Evolutionary conservation across 78 protist genomes (phyloP).

Genomic region (Pigoraptor vietnamica): DNA sequence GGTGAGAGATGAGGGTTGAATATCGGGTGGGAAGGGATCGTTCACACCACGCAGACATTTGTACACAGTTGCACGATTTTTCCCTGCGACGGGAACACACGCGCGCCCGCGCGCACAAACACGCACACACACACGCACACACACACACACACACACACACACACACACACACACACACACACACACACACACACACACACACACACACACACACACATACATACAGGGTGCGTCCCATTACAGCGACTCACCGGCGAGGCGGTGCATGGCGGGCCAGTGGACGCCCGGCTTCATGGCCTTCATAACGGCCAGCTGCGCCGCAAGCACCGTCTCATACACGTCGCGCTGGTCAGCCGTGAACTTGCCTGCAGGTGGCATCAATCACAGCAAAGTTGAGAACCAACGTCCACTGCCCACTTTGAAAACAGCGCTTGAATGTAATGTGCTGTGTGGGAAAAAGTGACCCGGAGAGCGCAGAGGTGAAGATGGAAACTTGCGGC

Average conservation of each 20-base stretch:
- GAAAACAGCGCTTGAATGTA: neutral
- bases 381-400: neutral
- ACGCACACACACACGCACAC: no score
- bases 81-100: no score
- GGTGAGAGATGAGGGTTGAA: neutral
- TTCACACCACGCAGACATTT: no score
- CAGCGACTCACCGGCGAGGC: slow-evolving; percentile 5
- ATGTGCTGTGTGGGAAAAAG: neutral
- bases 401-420: no score
- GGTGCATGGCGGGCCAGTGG: slow-evolving; percentile 66
- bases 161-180: no score
- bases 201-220: neutral
- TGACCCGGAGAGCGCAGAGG: neutral
- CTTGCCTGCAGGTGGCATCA: slow-evolving; percentile 30
- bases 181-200: neutral
- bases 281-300: slow-evolving; percentile 66
- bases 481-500: no score
- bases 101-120: no score
- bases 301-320: slow-evolving; percentile 18
- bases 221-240: neutral
- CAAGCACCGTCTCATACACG: slow-evolving; percentile 66
- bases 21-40: neutral
- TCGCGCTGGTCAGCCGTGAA: slow-evolving; percentile 64
- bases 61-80: no score
- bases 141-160: no score